These are phyloP conservation scores for Bipolaris cookei DNA, from an alignment of 2,329 filamentous ascomycete genomes.

Conservation along the genomic window DNA sequence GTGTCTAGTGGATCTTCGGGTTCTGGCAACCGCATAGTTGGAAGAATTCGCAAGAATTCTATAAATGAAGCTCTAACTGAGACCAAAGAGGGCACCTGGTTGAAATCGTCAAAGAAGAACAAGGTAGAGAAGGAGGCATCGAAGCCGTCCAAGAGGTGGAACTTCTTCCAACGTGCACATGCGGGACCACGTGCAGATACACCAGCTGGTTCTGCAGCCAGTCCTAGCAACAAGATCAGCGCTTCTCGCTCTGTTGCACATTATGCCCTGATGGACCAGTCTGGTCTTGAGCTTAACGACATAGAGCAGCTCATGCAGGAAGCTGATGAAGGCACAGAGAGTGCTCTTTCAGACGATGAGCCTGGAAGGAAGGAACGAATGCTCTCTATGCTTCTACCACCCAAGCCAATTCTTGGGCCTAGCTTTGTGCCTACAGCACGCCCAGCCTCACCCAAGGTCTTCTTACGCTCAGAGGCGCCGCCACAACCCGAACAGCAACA, in stretches of 20 bases:
- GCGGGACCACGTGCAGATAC: slow-evolving; percentile 48
- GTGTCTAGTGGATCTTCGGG: slow-evolving; percentile 20
- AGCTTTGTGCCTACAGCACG: slow-evolving; percentile 33
- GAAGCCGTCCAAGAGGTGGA: slow-evolving; percentile 60
- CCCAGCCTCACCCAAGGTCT: slow-evolving; percentile 48
- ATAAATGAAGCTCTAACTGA: slow-evolving; percentile 30
- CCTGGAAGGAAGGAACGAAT: slow-evolving; percentile 39
- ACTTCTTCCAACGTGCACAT: slow-evolving; percentile 63
- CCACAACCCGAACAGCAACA: slow-evolving; percentile 21
- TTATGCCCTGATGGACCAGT: slow-evolving; percentile 63
- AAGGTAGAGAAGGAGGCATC: slow-evolving; percentile 35
- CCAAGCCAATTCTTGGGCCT: slow-evolving; percentile 43
- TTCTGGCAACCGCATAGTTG: slow-evolving; percentile 20
- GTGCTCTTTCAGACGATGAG: slow-evolving; percentile 29
- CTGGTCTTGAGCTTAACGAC: slow-evolving; percentile 53
- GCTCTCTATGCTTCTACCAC: slow-evolving; percentile 50
- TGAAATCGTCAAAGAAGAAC: slow-evolving; percentile 44
- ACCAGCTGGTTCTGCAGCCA: slow-evolving; percentile 46
- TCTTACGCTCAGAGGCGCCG: slow-evolving; percentile 33
- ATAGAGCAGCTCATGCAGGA: slow-evolving; percentile 57
- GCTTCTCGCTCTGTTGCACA: slow-evolving; percentile 59
- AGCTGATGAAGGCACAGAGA: slow-evolving; percentile 38
- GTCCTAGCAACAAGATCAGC: slow-evolving; percentile 42
- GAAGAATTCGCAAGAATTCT: slow-evolving; percentile 37
- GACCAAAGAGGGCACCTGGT: slow-evolving; percentile 49